Conservation (phyloP, 2,329 filamentous ascomycete genomes). For the Exophiala aquamarina region DNA sequence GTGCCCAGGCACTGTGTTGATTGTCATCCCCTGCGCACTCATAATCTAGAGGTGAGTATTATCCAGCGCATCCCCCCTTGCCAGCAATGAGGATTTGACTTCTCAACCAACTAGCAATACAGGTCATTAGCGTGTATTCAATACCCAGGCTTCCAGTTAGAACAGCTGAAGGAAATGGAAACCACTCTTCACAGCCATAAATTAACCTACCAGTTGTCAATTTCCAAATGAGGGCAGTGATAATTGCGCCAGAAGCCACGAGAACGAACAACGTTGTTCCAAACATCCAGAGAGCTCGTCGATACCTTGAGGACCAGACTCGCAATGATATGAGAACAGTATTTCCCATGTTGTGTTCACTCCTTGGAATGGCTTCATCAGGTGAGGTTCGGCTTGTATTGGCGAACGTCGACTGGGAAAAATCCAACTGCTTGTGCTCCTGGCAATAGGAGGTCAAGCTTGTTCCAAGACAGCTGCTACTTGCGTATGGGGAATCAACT, state of each 20-base stretch:
- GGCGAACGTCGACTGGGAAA: not conserved
- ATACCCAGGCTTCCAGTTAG: no score
- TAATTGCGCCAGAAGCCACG: not conserved
- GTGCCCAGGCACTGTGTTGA: no score
- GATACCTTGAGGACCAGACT: conserved; percentile 1
- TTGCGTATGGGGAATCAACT: not conserved
- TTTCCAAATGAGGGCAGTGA: not conserved
- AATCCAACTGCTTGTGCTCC: not conserved
- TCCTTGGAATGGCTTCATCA: not conserved
- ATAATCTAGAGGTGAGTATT: no score
- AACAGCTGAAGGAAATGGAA: no score
- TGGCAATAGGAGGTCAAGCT: no score
- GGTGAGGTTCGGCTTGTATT: not conserved
- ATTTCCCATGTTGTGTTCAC: not conserved
- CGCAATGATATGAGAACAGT: conserved; percentile 1
- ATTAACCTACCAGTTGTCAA: not conserved
- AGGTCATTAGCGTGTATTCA: no score
- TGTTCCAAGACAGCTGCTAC: not conserved
- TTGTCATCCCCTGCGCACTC: no score
- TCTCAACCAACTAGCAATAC: no score
- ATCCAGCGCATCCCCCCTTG: no score
- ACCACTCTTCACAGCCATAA: not conserved
- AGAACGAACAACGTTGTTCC: conserved; percentile 4
- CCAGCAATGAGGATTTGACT: no score
- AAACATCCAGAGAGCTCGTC: conserved; percentile 15